Evolutionary conservation across 2,329 filamentous ascomycete genomes (phyloP).

Genomic region (Kalmusia sp.): DNA sequence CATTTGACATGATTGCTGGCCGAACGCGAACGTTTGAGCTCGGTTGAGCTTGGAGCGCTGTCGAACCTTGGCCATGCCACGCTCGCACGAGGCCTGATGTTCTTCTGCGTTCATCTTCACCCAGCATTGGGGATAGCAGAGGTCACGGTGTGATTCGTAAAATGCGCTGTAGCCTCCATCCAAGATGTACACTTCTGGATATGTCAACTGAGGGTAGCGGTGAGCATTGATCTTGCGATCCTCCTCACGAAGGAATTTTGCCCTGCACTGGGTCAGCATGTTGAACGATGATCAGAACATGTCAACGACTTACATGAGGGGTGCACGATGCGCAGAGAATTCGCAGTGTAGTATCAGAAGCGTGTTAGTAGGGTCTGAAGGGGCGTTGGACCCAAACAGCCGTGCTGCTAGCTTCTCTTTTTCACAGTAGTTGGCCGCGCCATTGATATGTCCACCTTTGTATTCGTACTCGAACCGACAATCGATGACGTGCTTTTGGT

Average conservation of each 20-base stretch:
- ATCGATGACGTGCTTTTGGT: conserved; percentile 87
- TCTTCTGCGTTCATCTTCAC: conserved; percentile 95
- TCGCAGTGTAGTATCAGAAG: conserved; percentile 96
- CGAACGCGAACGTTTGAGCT: conserved; percentile 95
- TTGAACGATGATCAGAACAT: neutral
- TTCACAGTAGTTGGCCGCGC: conserved; percentile 95
- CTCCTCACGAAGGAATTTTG: conserved; percentile 86
- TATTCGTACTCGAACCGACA: conserved; percentile 99
- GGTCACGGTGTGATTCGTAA: conserved; percentile 76
- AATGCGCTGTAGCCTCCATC: conserved; percentile 97
- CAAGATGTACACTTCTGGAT: conserved; percentile 95
- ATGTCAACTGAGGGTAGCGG: conserved; percentile 86
- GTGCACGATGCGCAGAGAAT: conserved; percentile 95
- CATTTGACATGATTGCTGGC: conserved; percentile 68
- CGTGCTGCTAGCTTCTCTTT: conserved; percentile 84
- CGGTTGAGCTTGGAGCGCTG: conserved; percentile 84
- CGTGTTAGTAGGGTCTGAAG: conserved; percentile 75
- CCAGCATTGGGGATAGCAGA: conserved; percentile 94
- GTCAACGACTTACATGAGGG: conserved; percentile 73
- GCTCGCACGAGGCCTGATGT: conserved; percentile 91
- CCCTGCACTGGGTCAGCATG: conserved; percentile 54
- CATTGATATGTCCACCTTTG: conserved; percentile 91
- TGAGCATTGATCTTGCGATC: conserved; percentile 87
- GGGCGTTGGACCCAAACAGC: conserved; percentile 69
- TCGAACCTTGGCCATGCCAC: conserved; percentile 91